Evolutionary conservation across 2,329 filamentous ascomycete species (phyloP).

Genomic region (Cadophora gregata): DNA sequence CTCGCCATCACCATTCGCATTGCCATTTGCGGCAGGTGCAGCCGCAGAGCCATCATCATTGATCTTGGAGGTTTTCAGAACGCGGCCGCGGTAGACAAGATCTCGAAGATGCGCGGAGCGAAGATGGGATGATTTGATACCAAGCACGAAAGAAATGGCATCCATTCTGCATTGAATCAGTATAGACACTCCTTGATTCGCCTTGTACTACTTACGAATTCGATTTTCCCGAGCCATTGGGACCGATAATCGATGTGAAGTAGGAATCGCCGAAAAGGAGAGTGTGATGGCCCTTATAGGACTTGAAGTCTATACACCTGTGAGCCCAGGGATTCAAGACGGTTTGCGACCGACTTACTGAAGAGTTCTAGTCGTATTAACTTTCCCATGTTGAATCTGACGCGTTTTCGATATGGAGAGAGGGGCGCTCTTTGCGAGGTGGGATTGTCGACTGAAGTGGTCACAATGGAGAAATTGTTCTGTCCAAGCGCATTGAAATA

Average conservation of each 20-base stretch:
- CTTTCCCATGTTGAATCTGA: slow-evolving; percentile 79
- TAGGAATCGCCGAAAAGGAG: slow-evolving; percentile 97
- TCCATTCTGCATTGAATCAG: slow-evolving; percentile 76
- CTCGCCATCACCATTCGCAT: slow-evolving; percentile 65
- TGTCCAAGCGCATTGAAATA: slow-evolving; percentile 8
- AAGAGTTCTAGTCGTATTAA: slow-evolving; percentile 93
- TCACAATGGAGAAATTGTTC: neutral
- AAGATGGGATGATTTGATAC: slow-evolving; percentile 98
- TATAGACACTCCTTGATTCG: neutral
- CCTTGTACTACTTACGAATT: slow-evolving; percentile 78
- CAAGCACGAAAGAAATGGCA: slow-evolving; percentile 97
- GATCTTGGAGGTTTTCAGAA: slow-evolving; percentile 89
- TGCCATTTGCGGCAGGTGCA: slow-evolving; percentile 60
- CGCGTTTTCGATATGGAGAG: slow-evolving; percentile 33
- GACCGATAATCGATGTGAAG: slow-evolving; percentile 98
- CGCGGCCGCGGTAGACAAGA: slow-evolving; percentile 92
- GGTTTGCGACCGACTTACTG: slow-evolving; percentile 62
- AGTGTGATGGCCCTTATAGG: slow-evolving; percentile 95
- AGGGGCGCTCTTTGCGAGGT: slow-evolving; percentile 36
- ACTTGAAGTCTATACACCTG: slow-evolving; percentile 83
- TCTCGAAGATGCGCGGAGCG: slow-evolving; percentile 94
- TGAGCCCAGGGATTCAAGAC: slow-evolving; percentile 29
- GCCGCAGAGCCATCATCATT: slow-evolving; percentile 81
- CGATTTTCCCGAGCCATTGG: slow-evolving; percentile 99
- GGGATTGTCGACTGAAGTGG: neutral